A percentile compares a stretch with the other conserved stretches of the same genome.
Conservation (phyloP, 2,329 filamentous ascomycete species). For the Chaetomiaceae sp. region DNA sequence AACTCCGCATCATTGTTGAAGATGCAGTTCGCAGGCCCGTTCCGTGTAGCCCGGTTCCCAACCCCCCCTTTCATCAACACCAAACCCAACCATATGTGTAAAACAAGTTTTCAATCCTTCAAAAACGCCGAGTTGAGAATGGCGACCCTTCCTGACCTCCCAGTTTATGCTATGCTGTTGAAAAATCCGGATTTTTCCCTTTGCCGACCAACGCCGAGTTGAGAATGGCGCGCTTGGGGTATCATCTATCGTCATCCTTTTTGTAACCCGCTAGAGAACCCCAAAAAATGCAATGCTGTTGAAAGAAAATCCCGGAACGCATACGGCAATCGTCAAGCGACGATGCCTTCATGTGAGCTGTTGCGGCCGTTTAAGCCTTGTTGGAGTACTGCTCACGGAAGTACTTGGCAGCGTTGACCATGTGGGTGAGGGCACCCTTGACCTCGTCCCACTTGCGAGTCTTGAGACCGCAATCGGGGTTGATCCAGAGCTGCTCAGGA, state of each 20-base stretch:
- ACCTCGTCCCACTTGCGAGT: conserved; percentile 98
- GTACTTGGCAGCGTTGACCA: conserved; percentile 97
- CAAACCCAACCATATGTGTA: conserved; percentile 7
- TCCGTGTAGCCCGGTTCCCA: neutral
- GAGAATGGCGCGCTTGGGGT: conserved; percentile 25
- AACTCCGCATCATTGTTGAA: conserved; percentile 23
- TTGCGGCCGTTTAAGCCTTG: conserved; percentile 24
- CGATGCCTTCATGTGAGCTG: conserved; percentile 10
- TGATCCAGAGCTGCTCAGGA: conserved; percentile 98
- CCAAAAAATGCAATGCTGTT: conserved; percentile 27
- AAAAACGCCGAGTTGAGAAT: conserved; percentile 27
- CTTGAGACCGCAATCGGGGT: conserved; percentile 99
- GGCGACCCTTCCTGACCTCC: conserved; percentile 20
- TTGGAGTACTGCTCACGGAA: conserved; percentile 80
- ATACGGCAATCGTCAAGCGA: conserved; percentile 14
- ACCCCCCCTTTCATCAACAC: conserved; percentile 15
- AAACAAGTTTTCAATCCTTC: conserved; percentile 13
- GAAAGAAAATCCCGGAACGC: conserved; percentile 25
- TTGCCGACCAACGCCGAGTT: conserved; percentile 25
- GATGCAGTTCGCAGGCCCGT: conserved; percentile 14
- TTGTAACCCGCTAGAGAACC: conserved; percentile 24
- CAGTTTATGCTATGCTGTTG: conserved; percentile 24
- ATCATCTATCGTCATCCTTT: conserved; percentile 24
- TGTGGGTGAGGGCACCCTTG: conserved; percentile 90
- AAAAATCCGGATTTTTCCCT: conserved; percentile 24